Conservation (phyloP, 106 monocot genomes). For the Dioscorea alata region DNA sequence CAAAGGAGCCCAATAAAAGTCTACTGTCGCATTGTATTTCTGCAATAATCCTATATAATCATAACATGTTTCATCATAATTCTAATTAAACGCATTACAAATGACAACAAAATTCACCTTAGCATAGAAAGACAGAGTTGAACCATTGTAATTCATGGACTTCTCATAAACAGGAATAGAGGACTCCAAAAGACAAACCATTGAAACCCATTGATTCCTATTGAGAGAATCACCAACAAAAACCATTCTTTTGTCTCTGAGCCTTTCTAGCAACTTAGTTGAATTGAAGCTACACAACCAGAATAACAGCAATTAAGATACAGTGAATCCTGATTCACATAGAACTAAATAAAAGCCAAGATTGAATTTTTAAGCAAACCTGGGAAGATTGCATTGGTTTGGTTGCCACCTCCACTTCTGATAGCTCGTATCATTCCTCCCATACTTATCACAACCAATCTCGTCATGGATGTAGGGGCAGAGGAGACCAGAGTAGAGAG, state of each 20-base stretch:
- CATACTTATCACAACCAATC: slow-evolving; percentile 53
- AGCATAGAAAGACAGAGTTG: slow-evolving; percentile 14
- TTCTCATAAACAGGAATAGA: not conserved
- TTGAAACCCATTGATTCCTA: slow-evolving; percentile 22
- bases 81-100: not conserved
- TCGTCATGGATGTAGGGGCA: slow-evolving; percentile 47
- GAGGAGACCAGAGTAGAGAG: slow-evolving; percentile 25
- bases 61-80: not conserved
- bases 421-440: slow-evolving; percentile 39
- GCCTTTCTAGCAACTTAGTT: slow-evolving; percentile 4
- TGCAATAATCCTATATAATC: slow-evolving; percentile 13
- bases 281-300: slow-evolving; percentile 9
- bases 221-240: slow-evolving; percentile 25
- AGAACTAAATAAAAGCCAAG: not conserved
- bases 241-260: slow-evolving; percentile 20
- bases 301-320: not conserved
- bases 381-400: slow-evolving; percentile 35
- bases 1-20: slow-evolving; percentile 63
- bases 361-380: slow-evolving; percentile 8
- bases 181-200: slow-evolving; percentile 21
- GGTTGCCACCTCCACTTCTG: slow-evolving; percentile 63
- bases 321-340: not conserved
- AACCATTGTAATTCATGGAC: slow-evolving; percentile 1
- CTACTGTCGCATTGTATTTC: slow-evolving; percentile 45
- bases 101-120: not conserved